Evolutionary conservation across 352 stramenopile species (phyloP).

Genomic region (Elongisporangium prolatum): DNA sequence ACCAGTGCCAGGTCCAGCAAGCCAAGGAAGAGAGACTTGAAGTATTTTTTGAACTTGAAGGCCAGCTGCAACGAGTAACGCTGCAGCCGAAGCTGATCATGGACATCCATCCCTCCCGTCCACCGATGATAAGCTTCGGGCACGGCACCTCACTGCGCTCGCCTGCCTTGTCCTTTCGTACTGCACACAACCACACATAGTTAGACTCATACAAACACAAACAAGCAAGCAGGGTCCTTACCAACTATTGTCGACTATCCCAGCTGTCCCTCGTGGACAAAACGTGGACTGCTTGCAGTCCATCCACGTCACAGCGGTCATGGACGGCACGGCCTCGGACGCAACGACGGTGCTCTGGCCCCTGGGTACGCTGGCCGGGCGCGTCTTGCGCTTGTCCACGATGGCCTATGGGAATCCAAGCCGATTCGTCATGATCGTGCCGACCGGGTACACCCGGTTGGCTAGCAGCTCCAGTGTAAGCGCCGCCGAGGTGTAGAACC

Average conservation of each 20-base stretch:
- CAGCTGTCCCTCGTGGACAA: slow-evolving; percentile 6
- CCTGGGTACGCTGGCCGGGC: neutral
- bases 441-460: slow-evolving; percentile 11
- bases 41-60: too few relatives aligned
- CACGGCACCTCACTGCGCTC: slow-evolving; percentile 5
- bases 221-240: too few relatives aligned
- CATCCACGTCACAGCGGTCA: slow-evolving; percentile 10
- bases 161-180: neutral
- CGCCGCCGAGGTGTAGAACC: slow-evolving; percentile 2
- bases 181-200: slow-evolving; percentile 2
- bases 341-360: slow-evolving; percentile 1
- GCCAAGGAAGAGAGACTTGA: slow-evolving; percentile 12
- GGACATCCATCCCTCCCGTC: slow-evolving; percentile 10
- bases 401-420: slow-evolving; percentile 9
- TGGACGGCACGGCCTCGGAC: slow-evolving; percentile 3
- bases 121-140: slow-evolving; percentile 8
- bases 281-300: slow-evolving; percentile 7
- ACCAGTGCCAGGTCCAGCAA: slow-evolving; percentile 15
- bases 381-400: slow-evolving; percentile 10
- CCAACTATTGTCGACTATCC: neutral
- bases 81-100: too few relatives aligned
- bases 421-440: slow-evolving; percentile 12
- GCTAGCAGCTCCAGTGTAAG: neutral
- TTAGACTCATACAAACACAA: too few relatives aligned
- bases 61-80: too few relatives aligned